These are phyloP conservation scores for Ceratocystis huliohia DNA, from an alignment of 2,329 filamentous ascomycete genomes.

Conservation along the genomic window DNA sequence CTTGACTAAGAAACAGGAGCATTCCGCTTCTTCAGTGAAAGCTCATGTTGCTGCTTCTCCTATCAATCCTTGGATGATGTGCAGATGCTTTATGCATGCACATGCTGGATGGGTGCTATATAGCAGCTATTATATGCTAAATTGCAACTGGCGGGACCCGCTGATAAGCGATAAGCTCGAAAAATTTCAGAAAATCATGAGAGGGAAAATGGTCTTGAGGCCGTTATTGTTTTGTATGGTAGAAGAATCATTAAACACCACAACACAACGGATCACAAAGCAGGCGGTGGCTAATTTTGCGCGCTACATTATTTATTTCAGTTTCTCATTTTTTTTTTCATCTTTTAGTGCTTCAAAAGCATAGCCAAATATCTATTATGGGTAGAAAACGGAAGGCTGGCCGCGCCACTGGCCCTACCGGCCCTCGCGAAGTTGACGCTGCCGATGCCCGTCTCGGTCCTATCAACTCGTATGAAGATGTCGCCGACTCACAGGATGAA, in stretches of 20 bases:
- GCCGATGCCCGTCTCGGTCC: constrained; percentile 49
- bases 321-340: not conserved
- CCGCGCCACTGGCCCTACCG: constrained; percentile 35
- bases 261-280: not conserved
- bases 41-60: not conserved
- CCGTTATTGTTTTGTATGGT: not conserved
- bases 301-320: not conserved
- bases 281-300: not conserved
- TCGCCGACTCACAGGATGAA: constrained; percentile 89
- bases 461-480: constrained; percentile 59
- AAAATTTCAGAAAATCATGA: constrained; percentile 14
- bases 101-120: not conserved
- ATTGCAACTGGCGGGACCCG: not conserved
- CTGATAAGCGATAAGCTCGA: constrained; percentile 19
- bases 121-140: not conserved
- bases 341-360: not conserved
- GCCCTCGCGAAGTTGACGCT: constrained; percentile 43
- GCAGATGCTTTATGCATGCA: not conserved
- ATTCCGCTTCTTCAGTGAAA: not conserved
- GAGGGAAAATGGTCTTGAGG: not conserved
- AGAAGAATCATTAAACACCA: constrained; percentile 2
- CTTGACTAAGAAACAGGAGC: not conserved
- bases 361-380: constrained; percentile 33
- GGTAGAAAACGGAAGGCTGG: constrained; percentile 60
- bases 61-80: not conserved